Conservation (phyloP, 495 filamentous ascomycete species). For the Xylaria bambusicola region DNA sequence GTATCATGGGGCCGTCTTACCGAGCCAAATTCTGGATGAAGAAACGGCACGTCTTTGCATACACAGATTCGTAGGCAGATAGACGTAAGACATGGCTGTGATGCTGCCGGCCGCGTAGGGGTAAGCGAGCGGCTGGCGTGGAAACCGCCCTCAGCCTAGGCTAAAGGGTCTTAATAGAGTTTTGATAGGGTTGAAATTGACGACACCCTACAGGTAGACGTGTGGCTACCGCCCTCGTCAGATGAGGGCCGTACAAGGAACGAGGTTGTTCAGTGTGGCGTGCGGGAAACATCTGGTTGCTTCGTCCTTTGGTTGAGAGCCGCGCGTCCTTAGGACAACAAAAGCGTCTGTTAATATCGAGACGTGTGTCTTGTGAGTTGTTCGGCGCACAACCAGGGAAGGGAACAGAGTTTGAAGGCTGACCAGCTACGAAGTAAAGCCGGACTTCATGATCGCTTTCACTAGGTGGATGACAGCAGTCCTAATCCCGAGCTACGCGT, state of each 20-base stretch:
- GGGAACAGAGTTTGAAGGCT: neutral
- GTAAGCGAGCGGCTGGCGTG: neutral
- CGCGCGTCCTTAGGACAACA: conserved; percentile 11
- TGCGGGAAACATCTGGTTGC: neutral
- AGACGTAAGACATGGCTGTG: neutral
- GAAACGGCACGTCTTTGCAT: neutral
- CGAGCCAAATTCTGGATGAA: neutral
- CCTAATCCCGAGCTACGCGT: neutral
- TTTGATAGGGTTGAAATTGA: neutral
- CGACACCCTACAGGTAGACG: neutral
- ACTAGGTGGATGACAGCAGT: neutral
- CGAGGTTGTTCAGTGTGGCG: conserved; percentile 10
- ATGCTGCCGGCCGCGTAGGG: too few species aligned
- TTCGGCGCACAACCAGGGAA: conserved; percentile 5
- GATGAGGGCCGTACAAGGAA: conserved; percentile 3
- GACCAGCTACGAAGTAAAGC: conserved; percentile 1
- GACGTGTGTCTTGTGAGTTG: neutral
- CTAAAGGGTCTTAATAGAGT: neutral
- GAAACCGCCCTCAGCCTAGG: neutral
- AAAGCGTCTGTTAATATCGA: neutral
- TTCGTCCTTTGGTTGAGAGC: conserved; percentile 4
- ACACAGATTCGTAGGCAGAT: neutral
- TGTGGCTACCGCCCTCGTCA: neutral
- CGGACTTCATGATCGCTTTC: conserved; percentile 6
- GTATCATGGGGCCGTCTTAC: neutral